Base-by-base conservation (phyloP, 352 stramenopile species). In the Chrysophaeum taylorii region DNA sequence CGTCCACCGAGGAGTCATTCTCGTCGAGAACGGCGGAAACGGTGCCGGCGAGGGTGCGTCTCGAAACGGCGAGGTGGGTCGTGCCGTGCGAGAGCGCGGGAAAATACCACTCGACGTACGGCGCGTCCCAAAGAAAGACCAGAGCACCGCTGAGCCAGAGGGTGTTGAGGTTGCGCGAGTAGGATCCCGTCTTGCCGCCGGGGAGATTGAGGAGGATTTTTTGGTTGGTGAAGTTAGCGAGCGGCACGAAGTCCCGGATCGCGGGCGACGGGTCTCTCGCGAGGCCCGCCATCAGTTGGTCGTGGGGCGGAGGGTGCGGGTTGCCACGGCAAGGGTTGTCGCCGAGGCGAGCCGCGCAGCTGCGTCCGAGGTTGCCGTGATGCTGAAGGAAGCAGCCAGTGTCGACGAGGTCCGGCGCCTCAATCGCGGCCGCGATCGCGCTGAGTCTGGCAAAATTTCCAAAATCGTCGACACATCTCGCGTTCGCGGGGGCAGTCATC, bases 71-170 rank as follows among this genome's bases (percentile, higher is more conserved):
- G 52, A 63, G 5, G 29, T 63, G 52, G 27, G 52, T 63, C 7
- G 25, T 33, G 52, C 45, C 45, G 7, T 63, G 27, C 5, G n/a
- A 5, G 5, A 63, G 29, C n/a, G 52, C 52, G 2, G 52, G 52
- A 23, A 41, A 63, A 33, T 63, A 63, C 27, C 25, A 63, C 23
- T 63, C 52, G 25, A 63, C 52, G 52, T 41, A 63, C 9, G 52
- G 52, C 52, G 52, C 52, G 52, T 63, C 52, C 52, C 52, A 63
- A 25, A 63, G 21, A 2, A 33, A 15, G 5, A 63, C n/a, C 15
- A 38, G 27, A 23, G 27, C 39, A 33, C 52, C 52, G 52, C 36
- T 7, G 25, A 39, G 9, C 52, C 52, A 63, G 52, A 63, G 52
- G 52, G 36, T 25, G 52, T 63, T 63, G 27, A 63, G 23, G 33